These are phyloP conservation scores for Trichoderma sp. DNA, from an alignment of 2,329 filamentous ascomycete genomes.

Conservation along the genomic window DNA sequence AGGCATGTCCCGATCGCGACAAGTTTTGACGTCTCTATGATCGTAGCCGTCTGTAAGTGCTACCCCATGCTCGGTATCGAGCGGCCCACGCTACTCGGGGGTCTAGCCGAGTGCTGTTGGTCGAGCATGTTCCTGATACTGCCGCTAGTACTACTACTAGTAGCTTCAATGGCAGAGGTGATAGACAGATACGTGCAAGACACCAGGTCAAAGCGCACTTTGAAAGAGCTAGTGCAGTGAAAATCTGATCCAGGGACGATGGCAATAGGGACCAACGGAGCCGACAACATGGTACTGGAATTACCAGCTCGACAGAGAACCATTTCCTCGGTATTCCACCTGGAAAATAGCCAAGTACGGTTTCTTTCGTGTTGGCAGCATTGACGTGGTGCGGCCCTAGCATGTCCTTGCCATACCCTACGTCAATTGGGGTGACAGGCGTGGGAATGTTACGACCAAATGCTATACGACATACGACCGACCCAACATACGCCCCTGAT, in stretches of 20 bases:
- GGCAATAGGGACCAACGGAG: conserved; percentile 6
- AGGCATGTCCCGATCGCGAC: neutral
- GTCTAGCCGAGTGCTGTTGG: neutral
- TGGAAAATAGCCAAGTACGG: neutral
- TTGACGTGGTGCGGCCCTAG: neutral
- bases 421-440: neutral
- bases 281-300: conserved; percentile 22
- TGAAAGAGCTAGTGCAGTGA: neutral
- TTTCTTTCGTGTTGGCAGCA: neutral
- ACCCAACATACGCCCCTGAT: neutral
- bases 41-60: neutral
- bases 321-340: neutral
- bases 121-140: neutral
- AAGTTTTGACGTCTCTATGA: neutral
- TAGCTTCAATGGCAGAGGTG: neutral
- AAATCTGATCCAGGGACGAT: conserved; percentile 11
- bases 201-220: conserved; percentile 1
- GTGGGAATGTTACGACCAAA: neutral
- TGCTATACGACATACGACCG: neutral
- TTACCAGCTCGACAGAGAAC: neutral
- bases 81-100: neutral
- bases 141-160: neutral
- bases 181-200: neutral
- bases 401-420: neutral
- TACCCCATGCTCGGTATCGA: neutral